Evolutionary conservation across 1,139 yeast genomes (phyloP).

Genomic region (Yamadazyma sp.): DNA sequence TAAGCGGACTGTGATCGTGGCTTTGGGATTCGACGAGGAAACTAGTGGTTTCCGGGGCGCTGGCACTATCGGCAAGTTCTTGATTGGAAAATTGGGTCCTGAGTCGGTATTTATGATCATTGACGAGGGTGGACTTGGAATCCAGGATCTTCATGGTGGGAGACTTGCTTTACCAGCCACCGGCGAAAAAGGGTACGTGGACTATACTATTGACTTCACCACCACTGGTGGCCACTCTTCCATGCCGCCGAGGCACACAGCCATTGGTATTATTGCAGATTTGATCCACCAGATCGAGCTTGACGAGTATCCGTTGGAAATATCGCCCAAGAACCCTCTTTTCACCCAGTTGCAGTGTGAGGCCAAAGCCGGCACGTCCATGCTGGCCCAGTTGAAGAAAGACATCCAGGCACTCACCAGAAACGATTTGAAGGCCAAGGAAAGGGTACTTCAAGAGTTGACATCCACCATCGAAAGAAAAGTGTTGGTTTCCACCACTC

Average conservation of each 20-base stretch:
- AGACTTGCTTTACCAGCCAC: conserved; percentile 54
- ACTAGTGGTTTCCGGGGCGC: conserved; percentile 35
- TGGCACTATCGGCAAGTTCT: conserved; percentile 22
- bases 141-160: conserved; percentile 35
- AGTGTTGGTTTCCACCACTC: conserved; percentile 32
- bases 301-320: conserved; percentile 29
- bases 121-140: conserved; percentile 43
- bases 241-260: conserved; percentile 44
- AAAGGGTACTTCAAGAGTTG: conserved; percentile 20
- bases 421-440: conserved; percentile 25
- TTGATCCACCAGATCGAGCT: conserved; percentile 34
- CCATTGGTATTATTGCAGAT: conserved; percentile 41
- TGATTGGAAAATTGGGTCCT: conserved; percentile 31
- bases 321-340: conserved; percentile 39
- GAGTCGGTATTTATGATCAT: conserved; percentile 37
- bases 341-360: conserved; percentile 38
- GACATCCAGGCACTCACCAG: conserved; percentile 28
- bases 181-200: conserved; percentile 42
- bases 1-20: conserved; percentile 38
- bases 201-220: conserved; percentile 29
- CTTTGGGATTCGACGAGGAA: conserved; percentile 48
- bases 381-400: conserved; percentile 19
- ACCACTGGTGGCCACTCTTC: conserved; percentile 51
- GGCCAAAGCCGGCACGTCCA: conserved; percentile 30
- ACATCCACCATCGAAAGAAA: conserved; percentile 15